These are phyloP conservation scores for Xylariaceae sp. DNA, from an alignment of 2,329 filamentous ascomycete species.

Conservation along the genomic window DNA sequence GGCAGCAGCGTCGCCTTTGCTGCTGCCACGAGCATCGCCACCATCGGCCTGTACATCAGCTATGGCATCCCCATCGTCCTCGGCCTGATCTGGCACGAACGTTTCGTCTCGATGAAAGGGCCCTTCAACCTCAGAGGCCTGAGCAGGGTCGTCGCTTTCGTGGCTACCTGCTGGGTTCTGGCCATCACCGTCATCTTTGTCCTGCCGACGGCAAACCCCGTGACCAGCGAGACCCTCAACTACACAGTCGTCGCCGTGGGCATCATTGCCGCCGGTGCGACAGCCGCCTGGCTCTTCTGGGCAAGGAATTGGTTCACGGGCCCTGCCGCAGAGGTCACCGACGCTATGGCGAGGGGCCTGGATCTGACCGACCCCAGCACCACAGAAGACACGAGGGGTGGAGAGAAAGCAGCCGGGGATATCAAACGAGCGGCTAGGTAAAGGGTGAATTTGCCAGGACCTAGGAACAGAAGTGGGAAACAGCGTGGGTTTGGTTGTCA, in stretches of 20 bases:
- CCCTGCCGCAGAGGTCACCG: constrained; percentile 47
- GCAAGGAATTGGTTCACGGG: constrained; percentile 52
- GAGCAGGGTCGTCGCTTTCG: constrained; percentile 41
- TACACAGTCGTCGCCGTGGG: constrained; percentile 56
- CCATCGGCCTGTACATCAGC: constrained; percentile 52
- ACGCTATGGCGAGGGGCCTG: constrained; percentile 43
- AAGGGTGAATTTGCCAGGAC: too few species aligned
- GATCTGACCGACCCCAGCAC: constrained; percentile 42
- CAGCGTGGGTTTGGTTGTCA: too few species aligned
- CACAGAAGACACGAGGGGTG: constrained; percentile 32
- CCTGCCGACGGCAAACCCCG: constrained; percentile 49
- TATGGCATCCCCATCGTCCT: constrained; percentile 49
- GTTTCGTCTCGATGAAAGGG: constrained; percentile 47
- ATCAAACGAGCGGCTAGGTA: background rate
- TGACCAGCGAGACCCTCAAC: constrained; percentile 51
- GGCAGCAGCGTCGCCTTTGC: constrained; percentile 51
- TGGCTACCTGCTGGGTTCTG: constrained; percentile 46
- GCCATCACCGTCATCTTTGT: constrained; percentile 55
- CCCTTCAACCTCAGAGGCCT: constrained; percentile 47
- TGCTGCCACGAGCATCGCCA: constrained; percentile 55
- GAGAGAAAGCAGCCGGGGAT: background rate
- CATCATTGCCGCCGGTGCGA: constrained; percentile 45
- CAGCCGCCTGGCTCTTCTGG: constrained; percentile 46
- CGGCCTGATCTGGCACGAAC: constrained; percentile 44
- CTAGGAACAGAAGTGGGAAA: too few species aligned